A percentile compares a stretch with the other conserved stretches of the same genome.
Evolutionary conservation across 495 filamentous ascomycete genomes (phyloP).

Genomic region (Parachaetomium inaequale): DNA sequence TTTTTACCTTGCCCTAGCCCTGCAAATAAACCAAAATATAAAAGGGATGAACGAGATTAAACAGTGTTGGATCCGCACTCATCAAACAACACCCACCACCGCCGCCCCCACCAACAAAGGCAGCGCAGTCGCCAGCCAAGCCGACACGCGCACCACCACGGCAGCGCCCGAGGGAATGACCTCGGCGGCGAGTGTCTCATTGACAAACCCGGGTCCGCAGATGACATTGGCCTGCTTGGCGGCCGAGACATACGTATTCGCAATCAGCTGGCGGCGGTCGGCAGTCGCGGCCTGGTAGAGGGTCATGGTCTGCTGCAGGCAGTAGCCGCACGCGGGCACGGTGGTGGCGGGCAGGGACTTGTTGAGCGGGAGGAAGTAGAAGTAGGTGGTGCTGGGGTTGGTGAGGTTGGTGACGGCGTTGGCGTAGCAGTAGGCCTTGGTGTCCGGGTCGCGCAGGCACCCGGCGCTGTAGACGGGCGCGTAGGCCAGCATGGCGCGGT

Average conservation of each 20-base stretch:
- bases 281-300: conserved; percentile 60
- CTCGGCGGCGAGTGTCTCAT: conserved; percentile 52
- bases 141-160: background rate
- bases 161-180: conserved; percentile 4
- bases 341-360: conserved; percentile 58
- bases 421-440: conserved; percentile 68
- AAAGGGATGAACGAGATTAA: background rate
- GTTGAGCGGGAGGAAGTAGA: conserved; percentile 84
- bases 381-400: conserved; percentile 62
- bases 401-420: conserved; percentile 74
- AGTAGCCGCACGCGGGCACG: conserved; percentile 65
- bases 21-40: background rate
- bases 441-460: conserved; percentile 60
- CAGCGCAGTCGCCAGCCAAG: background rate
- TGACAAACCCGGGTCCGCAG: conserved; percentile 63
- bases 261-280: conserved; percentile 56
- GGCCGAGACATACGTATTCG: conserved; percentile 56
- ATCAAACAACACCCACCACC: conserved; percentile 17
- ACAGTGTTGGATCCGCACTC: background rate
- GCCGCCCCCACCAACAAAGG: background rate
- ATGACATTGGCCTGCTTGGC: conserved; percentile 61
- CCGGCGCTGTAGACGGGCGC: conserved; percentile 70
- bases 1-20: background rate
- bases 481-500: conserved; percentile 68
- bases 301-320: conserved; percentile 66